Evolutionary conservation across 257 asterid species (phyloP).

Genomic region (Solanum chiquidenum): DNA sequence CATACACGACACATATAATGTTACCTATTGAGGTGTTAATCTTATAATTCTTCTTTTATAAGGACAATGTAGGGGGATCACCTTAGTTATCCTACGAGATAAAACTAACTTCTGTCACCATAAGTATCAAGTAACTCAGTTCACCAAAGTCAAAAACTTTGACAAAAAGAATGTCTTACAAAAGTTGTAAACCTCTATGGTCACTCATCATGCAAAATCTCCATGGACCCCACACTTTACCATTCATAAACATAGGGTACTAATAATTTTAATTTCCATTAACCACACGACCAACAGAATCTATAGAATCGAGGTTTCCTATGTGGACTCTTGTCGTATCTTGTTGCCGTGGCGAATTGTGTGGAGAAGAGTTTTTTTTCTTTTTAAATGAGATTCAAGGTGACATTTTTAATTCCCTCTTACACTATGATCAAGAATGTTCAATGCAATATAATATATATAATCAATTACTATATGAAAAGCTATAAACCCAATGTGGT

Average conservation of each 20-base stretch:
- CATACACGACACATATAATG: no score
- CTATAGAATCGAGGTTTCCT: neutral
- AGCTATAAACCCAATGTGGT: neutral
- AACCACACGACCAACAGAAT: constrained; percentile 11
- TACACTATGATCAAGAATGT: neutral
- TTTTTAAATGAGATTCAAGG: neutral
- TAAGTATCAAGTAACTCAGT: neutral
- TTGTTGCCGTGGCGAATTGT: constrained; percentile 1
- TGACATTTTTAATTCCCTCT: neutral
- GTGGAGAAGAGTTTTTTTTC: neutral
- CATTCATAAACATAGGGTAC: neutral
- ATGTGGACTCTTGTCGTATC: constrained; percentile 2
- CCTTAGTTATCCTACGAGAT: neutral
- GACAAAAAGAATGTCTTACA: neutral
- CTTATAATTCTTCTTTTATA: neutral
- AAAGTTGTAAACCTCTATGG: neutral
- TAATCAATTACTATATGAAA: neutral
- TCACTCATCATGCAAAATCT: neutral
- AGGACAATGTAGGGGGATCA: neutral
- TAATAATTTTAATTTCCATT: neutral
- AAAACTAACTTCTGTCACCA: no score
- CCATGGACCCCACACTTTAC: neutral
- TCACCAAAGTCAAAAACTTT: neutral
- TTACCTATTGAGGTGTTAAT: neutral
- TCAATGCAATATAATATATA: neutral